Evolutionary conservation across 495 filamentous ascomycete species (phyloP), one percentile per base, ranked within the genome.

Genomic region (Mycothermus thermophilus): DNA sequence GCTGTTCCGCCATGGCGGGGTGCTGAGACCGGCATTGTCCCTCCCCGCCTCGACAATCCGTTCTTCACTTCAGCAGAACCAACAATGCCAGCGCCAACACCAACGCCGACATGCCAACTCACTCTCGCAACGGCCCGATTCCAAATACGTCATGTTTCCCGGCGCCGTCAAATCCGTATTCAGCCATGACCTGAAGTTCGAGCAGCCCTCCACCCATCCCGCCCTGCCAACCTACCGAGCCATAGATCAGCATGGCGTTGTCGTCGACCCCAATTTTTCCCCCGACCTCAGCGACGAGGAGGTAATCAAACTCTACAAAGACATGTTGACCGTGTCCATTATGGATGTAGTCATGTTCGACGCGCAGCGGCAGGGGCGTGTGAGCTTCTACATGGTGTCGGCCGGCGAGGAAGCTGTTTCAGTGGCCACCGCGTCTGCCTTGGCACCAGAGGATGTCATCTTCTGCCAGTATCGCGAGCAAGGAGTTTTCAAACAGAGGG

Each of bases 361-460:
- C 51, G 83, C 83, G 12, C 62, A 76, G 47, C 56, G 87, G 67
- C 65, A 84, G 79, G 65, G 87, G 24, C 72, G 85, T 7, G 52
- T 99, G 31, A 86, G 77, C 54, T 99, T 99, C 60, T 99, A 96
- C 50, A 95, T 99, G 84, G 86, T 94, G 34, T 87, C 82, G 14
- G 85, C 85, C 2, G 90, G 90, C 29, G 90, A 99, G 64, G 90
- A 96, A 66, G 90, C 87, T 23, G 86, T 93, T 15, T 79, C 81
- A 18, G 76, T 96, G 9, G 90, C 80, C 6, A 88, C 79, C 0
- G 82, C 87, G 2, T 80, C 81, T 16, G 83, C 84, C 6, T 60
- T 99, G 18, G 63, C 67, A 14, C 77, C 71, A n/a, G 71, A 82
- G 38, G 92, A 99, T 46, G 82, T 93, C 11, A 67, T 94, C 17